Evolutionary conservation across 1,139 yeast genomes (phyloP).

Genomic region (Kodamaea derodonti): DNA sequence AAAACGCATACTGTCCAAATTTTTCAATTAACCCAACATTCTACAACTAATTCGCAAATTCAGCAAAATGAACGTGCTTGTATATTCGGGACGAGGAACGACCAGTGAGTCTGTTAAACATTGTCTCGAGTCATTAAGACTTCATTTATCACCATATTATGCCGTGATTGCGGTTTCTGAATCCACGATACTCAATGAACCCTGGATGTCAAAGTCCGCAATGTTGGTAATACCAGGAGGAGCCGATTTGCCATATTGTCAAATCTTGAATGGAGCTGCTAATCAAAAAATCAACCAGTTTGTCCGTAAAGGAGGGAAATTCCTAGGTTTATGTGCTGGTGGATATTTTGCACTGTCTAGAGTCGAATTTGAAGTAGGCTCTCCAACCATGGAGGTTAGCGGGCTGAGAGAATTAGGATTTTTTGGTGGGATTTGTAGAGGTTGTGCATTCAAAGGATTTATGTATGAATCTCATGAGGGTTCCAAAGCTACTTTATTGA

Average conservation of each 20-base stretch:
- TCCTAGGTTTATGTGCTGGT: conserved; percentile 94
- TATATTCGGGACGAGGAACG: conserved; percentile 83
- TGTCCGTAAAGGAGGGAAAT: conserved; percentile 77
- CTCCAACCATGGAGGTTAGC: conserved; percentile 66
- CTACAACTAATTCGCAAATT: too few relatives aligned
- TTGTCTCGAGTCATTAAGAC: conserved; percentile 69
- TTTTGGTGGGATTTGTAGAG: conserved; percentile 79
- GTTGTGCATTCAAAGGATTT: conserved; percentile 80
- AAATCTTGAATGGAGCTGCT: conserved; percentile 65
- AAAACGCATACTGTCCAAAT: too few relatives aligned
- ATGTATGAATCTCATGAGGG: conserved; percentile 74
- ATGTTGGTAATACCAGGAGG: conserved; percentile 92
- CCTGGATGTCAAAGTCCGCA: conserved; percentile 82
- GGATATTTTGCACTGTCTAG: conserved; percentile 77
- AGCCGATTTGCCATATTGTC: conserved; percentile 86
- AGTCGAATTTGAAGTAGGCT: conserved; percentile 81
- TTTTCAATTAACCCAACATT: too few relatives aligned
- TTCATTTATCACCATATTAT: conserved; percentile 80
- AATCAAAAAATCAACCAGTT: conserved; percentile 57
- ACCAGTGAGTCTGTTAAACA: conserved; percentile 85
- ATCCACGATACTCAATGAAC: conserved; percentile 64
- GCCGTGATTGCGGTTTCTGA: conserved; percentile 77
- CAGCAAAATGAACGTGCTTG: conserved; percentile 76
- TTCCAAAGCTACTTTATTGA: conserved; percentile 55
- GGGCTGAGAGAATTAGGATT: conserved; percentile 80